Conservation (phyloP, 2,329 filamentous ascomycete genomes). For the Botrytis squamosa region DNA sequence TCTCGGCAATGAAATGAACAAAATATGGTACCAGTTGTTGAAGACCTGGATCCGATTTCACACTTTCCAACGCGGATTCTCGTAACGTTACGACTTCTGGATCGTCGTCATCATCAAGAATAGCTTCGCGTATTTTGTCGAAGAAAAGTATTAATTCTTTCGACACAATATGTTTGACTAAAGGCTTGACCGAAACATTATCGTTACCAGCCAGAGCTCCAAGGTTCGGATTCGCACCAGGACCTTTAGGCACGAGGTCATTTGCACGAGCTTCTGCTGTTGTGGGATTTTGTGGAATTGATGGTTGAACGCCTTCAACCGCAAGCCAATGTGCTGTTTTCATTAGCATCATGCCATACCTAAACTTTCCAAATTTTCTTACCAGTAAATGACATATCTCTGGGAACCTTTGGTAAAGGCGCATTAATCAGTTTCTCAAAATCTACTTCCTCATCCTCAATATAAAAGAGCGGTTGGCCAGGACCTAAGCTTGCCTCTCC, state of each 20-base stretch:
- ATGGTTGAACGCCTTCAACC: conserved; percentile 94
- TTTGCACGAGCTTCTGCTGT: conserved; percentile 78
- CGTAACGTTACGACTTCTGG: conserved; percentile 71
- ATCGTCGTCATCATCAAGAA: conserved; percentile 84
- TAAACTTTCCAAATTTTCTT: conserved; percentile 34
- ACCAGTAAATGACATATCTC: conserved; percentile 92
- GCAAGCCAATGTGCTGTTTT: conserved; percentile 89
- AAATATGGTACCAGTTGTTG: conserved; percentile 97
- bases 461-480: conserved; percentile 92
- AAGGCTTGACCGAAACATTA: conserved; percentile 78
- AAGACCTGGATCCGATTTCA: conserved; percentile 84
- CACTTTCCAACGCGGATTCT: conserved; percentile 78
- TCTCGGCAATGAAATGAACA: conserved; percentile 91
- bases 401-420: conserved; percentile 87
- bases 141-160: conserved; percentile 97
- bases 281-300: conserved; percentile 94
- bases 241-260: conserved; percentile 85
- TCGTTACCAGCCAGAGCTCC: conserved; percentile 82
- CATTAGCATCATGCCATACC: background rate
- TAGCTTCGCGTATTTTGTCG: conserved; percentile 85
- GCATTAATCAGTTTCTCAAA: conserved; percentile 99
- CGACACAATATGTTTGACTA: conserved; percentile 93
- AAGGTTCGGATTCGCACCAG: conserved; percentile 80
- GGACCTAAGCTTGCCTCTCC: conserved; percentile 92
- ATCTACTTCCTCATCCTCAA: conserved; percentile 97